phyloP scores from a whole-genome alignment of 495 filamentous ascomycete genomes.

The Tuber indicum region DNA sequence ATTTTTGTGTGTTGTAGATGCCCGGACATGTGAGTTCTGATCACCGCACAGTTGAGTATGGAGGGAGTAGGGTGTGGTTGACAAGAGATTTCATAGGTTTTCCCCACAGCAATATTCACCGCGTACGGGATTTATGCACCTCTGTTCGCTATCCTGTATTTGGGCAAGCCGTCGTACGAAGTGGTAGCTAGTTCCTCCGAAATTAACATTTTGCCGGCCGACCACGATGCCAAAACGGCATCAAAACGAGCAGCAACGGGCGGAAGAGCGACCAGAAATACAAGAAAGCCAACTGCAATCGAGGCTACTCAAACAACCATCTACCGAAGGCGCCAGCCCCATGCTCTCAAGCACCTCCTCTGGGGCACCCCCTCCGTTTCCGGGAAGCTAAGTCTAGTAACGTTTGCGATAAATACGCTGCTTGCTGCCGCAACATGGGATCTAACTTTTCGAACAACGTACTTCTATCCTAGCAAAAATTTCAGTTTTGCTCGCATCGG shows the following conservation, averaged over 20 bases:
- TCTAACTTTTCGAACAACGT: conserved; percentile 61
- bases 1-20: conserved; percentile 46
- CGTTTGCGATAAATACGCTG: conserved; percentile 62
- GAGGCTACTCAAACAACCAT: conserved; percentile 51
- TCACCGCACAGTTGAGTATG: neutral
- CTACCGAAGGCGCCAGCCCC: conserved; percentile 43
- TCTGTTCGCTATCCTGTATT: conserved; percentile 56
- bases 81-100: conserved; percentile 45
- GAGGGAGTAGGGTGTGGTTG: neutral
- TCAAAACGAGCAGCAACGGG: conserved; percentile 18
- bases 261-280: conserved; percentile 30
- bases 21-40: conserved; percentile 50
- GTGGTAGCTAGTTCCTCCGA: conserved; percentile 56
- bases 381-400: conserved; percentile 53
- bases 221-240: conserved; percentile 30
- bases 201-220: conserved; percentile 50
- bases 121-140: conserved; percentile 66
- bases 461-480: conserved; percentile 63
- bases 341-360: conserved; percentile 57
- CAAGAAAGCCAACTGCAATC: conserved; percentile 46
- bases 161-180: conserved; percentile 54
- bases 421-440: conserved; percentile 64
- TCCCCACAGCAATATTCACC: conserved; percentile 62
- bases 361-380: conserved; percentile 67
- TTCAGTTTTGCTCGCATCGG: conserved; percentile 78